Evolutionary conservation across 2,329 filamentous ascomycete species (phyloP), one percentile per base, ranked within the genome.

Genomic region (Chrysosphaeria jannelii): DNA sequence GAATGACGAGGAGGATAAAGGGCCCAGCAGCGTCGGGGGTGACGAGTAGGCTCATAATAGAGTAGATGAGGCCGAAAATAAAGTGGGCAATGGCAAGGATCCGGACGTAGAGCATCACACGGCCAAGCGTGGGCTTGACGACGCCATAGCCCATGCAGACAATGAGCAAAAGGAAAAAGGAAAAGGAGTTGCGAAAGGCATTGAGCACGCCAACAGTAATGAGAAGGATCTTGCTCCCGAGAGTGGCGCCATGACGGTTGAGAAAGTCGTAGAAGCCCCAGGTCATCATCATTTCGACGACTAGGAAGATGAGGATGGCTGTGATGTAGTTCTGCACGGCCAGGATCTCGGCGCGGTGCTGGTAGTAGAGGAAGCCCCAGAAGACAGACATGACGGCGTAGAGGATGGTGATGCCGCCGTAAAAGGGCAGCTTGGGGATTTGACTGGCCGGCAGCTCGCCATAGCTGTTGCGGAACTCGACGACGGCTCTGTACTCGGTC

Each of bases 121-220:
- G 72, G 27, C 85, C 85, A 4, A 97, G 57, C 3, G 70, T 76
- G 3, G 69, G 72, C 47, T 93, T 93, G 33, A 97, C 88, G 13
- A 97, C 88, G 35, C 85, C 85, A 36, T 97, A 97, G 15, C 85
- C 85, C 85, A 97, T 97, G 44, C 85, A 97, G 15, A 97, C 85
- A 34, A 97, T 93, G 25, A 97, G 64, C 6, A 97, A 57, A 23
- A 97, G 53, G 53, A 97, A 97, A 53, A 97, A 97, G 0, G 81
- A 91, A 42, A 97, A 93, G 0, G 81, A 91, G 45, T 93, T 97
- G 31, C 85, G 62, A 26, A 68, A 79, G 5, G 85, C 85, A 39
- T 90, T 93, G 21, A 97, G 55, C 13, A 93, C 56, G 18, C 78
- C 78, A n/a, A 91, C 81, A 13, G 91, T 48, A 10, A 91, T 64